These are phyloP conservation scores for Coemansia sp. DNA, from an alignment of 192 early-diverging fungal genomes.

Conservation along the genomic window DNA sequence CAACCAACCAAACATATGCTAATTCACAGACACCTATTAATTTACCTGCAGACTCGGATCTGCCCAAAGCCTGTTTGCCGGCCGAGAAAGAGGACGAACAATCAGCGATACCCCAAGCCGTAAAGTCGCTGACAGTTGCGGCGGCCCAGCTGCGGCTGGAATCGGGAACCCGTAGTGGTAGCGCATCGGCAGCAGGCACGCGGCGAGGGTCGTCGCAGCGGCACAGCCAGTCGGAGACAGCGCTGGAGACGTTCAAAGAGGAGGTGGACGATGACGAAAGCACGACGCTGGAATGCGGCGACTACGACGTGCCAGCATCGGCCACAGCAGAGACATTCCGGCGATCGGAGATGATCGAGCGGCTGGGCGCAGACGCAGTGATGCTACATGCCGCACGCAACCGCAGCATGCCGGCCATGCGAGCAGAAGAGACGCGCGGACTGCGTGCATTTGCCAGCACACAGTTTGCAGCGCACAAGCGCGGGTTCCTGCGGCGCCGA, in stretches of 20 bases:
- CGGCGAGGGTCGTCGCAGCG: conserved; percentile 26
- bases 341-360: conserved; percentile 23
- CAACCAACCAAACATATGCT: not conserved
- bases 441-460: conserved; percentile 82
- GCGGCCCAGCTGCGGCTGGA: conserved; percentile 6
- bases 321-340: conserved; percentile 31
- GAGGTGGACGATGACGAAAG: conserved; percentile 11
- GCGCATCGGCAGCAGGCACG: not conserved
- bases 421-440: conserved; percentile 54
- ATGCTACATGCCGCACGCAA: conserved; percentile 54
- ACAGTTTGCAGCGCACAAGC: conserved; percentile 86
- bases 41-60: too few relatives aligned
- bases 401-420: conserved; percentile 71
- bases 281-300: conserved; percentile 4
- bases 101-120: too few relatives aligned
- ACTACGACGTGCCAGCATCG: conserved; percentile 39
- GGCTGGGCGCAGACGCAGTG: conserved; percentile 22
- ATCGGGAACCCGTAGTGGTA: conserved; percentile 8
- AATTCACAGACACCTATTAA: not conserved
- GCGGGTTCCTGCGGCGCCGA: conserved; percentile 76
- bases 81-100: conserved; percentile 1
- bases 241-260: conserved; percentile 42
- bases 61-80: not conserved
- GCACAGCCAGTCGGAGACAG: conserved; percentile 50
- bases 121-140: not conserved